A percentile compares a stretch with the other conserved stretches of the same genome.
Evolutionary conservation across 352 stramenopile genomes (phyloP).

Genomic region (Aphanomyces invadans): DNA sequence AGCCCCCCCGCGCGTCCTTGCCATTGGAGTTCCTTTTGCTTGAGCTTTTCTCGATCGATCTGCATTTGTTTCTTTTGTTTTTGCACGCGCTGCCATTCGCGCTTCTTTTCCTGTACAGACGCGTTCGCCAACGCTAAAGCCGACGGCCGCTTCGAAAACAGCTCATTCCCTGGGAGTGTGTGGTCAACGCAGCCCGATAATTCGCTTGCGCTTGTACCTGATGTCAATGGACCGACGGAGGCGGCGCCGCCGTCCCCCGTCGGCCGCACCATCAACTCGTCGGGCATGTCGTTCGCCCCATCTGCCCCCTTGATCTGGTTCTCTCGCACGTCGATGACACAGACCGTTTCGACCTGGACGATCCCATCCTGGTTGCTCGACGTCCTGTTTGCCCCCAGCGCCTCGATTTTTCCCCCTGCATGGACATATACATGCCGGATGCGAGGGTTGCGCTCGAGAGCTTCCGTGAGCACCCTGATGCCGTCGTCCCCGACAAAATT

Average conservation of each 20-base stretch:
- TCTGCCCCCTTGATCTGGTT: constrained; percentile 36
- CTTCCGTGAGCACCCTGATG: constrained; percentile 89
- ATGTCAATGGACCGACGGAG: too few relatives aligned
- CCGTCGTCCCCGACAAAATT: constrained; percentile 90
- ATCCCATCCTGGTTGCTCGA: constrained; percentile 50
- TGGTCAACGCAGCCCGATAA: too few relatives aligned
- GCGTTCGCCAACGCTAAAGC: constrained; percentile 32
- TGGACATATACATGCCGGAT: constrained; percentile 96
- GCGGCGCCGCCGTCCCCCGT: neutral
- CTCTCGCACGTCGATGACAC: constrained; percentile 90
- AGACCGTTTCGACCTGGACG: constrained; percentile 90
- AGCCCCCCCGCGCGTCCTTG: constrained; percentile 60
- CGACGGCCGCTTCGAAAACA: constrained; percentile 21
- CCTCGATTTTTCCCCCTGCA: constrained; percentile 92
- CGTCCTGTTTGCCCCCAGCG: constrained; percentile 54
- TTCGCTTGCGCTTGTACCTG: too few relatives aligned
- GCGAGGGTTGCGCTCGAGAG: constrained; percentile 87
- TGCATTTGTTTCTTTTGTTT: constrained; percentile 28
- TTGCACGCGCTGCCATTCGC: constrained; percentile 19
- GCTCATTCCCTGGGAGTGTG: neutral
- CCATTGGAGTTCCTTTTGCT: constrained; percentile 75
- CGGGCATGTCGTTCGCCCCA: neutral
- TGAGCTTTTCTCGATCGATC: constrained; percentile 71
- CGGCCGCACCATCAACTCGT: constrained; percentile 12
- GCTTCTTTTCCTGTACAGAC: constrained; percentile 48